phyloP scores from a whole-genome alignment of 495 filamentous ascomycete species.

The Xylaria venustula region DNA sequence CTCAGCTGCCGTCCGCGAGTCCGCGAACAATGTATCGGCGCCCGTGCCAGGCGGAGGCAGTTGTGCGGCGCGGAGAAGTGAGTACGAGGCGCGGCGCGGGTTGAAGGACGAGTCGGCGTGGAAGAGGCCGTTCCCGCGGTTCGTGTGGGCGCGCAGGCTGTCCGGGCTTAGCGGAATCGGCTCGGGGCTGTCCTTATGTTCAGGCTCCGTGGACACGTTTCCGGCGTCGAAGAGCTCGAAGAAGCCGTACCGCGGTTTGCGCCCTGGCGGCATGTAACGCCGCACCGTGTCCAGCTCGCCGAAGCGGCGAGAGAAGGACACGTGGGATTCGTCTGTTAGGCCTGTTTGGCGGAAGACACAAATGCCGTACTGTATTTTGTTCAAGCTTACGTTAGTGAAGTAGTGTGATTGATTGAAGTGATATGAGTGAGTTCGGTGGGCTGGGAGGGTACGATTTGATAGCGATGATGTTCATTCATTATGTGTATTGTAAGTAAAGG shows the following conservation, averaged over 20 bases:
- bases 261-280: constrained; percentile 47
- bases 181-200: constrained; percentile 21
- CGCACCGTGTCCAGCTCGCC: constrained; percentile 60
- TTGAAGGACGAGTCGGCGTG: constrained; percentile 62
- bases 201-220: constrained; percentile 44
- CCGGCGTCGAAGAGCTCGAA: constrained; percentile 59
- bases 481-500: no score
- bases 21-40: constrained; percentile 59
- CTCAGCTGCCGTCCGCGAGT: constrained; percentile 54
- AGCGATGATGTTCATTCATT: no score
- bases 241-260: constrained; percentile 47
- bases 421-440: no score
- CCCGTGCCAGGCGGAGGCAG: constrained; percentile 52
- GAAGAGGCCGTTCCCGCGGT: constrained; percentile 57
- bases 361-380: constrained; percentile 50
- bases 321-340: constrained; percentile 52
- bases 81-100: constrained; percentile 56
- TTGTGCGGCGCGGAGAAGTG: constrained; percentile 49
- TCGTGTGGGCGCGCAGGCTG: constrained; percentile 39
- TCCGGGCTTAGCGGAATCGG: constrained; percentile 36
- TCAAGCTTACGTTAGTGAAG: not conserved
- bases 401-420: no score
- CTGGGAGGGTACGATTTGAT: no score
- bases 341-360: constrained; percentile 53
- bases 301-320: constrained; percentile 52